Percentiles rank a stretch among this genome's conserved stretches.
Conservation (phyloP, 306 rosid species). For the Trifolium dubium region DNA sequence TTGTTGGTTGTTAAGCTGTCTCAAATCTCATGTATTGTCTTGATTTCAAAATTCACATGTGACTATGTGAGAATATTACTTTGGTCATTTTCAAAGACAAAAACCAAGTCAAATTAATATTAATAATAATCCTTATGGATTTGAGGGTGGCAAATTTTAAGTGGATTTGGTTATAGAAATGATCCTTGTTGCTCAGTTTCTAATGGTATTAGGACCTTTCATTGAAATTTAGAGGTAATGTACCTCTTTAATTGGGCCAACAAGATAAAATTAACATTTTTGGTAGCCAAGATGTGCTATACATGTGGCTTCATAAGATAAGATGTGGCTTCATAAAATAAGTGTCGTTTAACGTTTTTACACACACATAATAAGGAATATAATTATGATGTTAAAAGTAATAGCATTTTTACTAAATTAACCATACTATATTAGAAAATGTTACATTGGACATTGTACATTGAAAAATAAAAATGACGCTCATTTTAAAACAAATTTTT, state of each 20-base stretch:
- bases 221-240: conserved; percentile 40
- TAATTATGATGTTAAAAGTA: no score
- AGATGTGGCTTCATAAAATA: not conserved
- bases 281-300: not conserved
- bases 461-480: no score
- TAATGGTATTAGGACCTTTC: conserved; percentile 15
- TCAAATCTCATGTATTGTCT: conserved; percentile 7
- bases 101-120: conserved; percentile 45
- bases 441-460: no score
- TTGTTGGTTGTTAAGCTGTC: conserved; percentile 37
- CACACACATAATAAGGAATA: no score
- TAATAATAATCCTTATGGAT: conserved; percentile 21
- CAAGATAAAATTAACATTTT: not conserved
- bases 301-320: not conserved
- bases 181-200: conserved; percentile 15
- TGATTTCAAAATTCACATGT: conserved; percentile 30
- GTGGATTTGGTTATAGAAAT: conserved; percentile 13
- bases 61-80: conserved; percentile 1
- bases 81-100: conserved; percentile 40
- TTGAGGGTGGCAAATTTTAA: conserved; percentile 5
- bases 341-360: no score
- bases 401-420: no score
- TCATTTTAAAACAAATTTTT: no score
- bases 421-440: no score
- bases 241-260: conserved; percentile 27